A percentile compares a stretch with the other conserved stretches of the same genome.
phyloP scores from a whole-genome alignment of 1,139 yeast species.

The Suhomyces bolitotheri region DNA sequence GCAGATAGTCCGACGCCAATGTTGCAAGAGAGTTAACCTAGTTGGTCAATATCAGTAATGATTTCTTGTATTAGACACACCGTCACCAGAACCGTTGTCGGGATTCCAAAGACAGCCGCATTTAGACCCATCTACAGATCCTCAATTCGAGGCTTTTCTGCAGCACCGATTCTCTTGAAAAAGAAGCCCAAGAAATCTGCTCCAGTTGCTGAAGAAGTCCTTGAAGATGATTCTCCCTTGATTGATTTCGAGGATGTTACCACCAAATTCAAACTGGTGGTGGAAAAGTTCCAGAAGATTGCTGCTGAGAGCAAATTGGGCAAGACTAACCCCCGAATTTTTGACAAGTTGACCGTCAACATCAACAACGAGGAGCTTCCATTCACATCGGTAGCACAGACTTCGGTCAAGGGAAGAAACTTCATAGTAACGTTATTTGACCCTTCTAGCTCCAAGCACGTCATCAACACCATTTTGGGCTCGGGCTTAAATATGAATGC shows the following conservation, averaged over 20 bases:
- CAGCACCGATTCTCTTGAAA: conserved; percentile 13
- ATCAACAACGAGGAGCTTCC: conserved; percentile 48
- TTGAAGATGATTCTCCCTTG: conserved; percentile 18
- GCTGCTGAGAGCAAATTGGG: conserved; percentile 68
- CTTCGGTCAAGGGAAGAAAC: conserved; percentile 65
- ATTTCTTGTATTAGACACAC: neutral
- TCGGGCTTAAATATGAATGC: conserved; percentile 77
- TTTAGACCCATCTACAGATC: neutral
- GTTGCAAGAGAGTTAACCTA: conserved; percentile 1
- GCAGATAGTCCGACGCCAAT: conserved; percentile 1
- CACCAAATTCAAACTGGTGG: conserved; percentile 45
- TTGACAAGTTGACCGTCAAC: conserved; percentile 59
- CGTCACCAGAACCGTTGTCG: neutral
- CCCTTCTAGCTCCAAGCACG: conserved; percentile 66
- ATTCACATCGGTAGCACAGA: conserved; percentile 70
- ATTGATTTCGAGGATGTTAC: conserved; percentile 46
- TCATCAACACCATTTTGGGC: conserved; percentile 68
- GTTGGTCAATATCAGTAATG: neutral
- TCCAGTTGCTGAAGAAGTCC: conserved; percentile 4
- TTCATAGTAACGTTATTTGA: conserved; percentile 80
- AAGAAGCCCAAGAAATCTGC: conserved; percentile 16
- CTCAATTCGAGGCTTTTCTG: conserved; percentile 3
- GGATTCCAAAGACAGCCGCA: neutral
- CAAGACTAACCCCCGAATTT: conserved; percentile 62
- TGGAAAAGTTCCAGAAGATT: conserved; percentile 55